Conservation (phyloP, 1,284 basidiomycete genomes). For the Veloboletus limbatus region DNA sequence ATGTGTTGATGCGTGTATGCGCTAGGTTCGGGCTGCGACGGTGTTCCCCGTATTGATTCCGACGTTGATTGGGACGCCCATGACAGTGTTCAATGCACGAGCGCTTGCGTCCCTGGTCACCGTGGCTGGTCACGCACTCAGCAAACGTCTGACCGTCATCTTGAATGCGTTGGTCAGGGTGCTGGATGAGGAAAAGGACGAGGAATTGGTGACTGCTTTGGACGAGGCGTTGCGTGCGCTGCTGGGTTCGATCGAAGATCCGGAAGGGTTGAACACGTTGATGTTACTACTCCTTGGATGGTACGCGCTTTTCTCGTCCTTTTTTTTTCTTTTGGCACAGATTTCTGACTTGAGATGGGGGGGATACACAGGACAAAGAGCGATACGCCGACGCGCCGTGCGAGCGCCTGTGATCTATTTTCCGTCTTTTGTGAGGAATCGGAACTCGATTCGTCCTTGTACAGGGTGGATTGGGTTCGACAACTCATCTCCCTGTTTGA, state of each 20-base stretch:
- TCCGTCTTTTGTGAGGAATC: slow-evolving; percentile 80
- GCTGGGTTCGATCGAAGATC: slow-evolving; percentile 75
- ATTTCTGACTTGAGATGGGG: neutral
- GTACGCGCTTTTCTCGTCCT: too few species aligned
- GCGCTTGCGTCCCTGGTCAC: slow-evolving; percentile 89
- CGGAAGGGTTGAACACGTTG: slow-evolving; percentile 83
- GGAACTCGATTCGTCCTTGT: slow-evolving; percentile 76
- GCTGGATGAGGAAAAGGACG: slow-evolving; percentile 62
- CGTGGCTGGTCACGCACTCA: slow-evolving; percentile 89
- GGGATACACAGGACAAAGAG: slow-evolving; percentile 73
- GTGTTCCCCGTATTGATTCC: slow-evolving; percentile 99
- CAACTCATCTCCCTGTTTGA: slow-evolving; percentile 86
- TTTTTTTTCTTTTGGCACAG: too few species aligned
- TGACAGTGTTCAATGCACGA: slow-evolving; percentile 95
- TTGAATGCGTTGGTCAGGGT: slow-evolving; percentile 75
- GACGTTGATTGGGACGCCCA: slow-evolving; percentile 85
- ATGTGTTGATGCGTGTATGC: neutral
- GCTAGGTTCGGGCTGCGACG: slow-evolving; percentile 81
- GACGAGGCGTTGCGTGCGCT: slow-evolving; percentile 73
- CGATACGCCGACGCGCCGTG: slow-evolving; percentile 66
- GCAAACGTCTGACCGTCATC: slow-evolving; percentile 76
- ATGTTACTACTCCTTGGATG: slow-evolving; percentile 90
- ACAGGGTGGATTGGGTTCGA: slow-evolving; percentile 94
- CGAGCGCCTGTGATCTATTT: slow-evolving; percentile 78
- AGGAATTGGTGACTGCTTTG: slow-evolving; percentile 73